These are phyloP conservation scores for Solanum chacoense DNA, from an alignment of 305 asterid species.

Conservation along the genomic window DNA sequence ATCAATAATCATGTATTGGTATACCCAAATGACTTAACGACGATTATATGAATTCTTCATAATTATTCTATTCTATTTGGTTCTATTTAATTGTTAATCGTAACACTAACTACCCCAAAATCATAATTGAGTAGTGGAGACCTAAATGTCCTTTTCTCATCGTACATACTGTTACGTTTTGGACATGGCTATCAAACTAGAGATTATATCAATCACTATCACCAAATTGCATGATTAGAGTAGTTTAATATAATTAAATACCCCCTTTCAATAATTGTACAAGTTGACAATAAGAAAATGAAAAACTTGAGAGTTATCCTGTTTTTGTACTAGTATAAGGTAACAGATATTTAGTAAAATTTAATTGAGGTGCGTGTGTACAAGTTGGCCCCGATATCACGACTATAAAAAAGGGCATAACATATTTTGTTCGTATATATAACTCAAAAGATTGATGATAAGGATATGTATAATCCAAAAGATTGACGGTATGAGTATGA, in stretches of 20 bases:
- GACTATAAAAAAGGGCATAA: fast-evolving
- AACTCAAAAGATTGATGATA: neutral
- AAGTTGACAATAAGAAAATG: neutral
- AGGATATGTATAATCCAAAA: neutral
- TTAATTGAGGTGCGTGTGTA: neutral
- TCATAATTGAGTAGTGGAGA: neutral
- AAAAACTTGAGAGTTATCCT: neutral
- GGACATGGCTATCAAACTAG: neutral
- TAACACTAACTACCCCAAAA: neutral
- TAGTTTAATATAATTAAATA: neutral
- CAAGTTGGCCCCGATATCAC: fast-evolving
- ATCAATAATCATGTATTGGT: neutral
- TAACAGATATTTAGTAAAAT: fast-evolving
- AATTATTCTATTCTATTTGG: neutral
- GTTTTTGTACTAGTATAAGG: neutral
- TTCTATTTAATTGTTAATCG: neutral
- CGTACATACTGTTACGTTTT: neutral
- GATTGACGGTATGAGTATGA: neutral
- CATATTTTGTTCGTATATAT: no score
- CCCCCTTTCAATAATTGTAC: neutral
- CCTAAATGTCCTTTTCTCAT: neutral
- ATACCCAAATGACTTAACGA: neutral
- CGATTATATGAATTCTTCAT: neutral
- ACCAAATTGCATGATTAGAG: neutral
- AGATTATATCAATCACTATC: neutral